These are phyloP conservation scores for Paecilomyces formosus DNA, from an alignment of 2,329 filamentous ascomycete species.

Conservation along the genomic window DNA sequence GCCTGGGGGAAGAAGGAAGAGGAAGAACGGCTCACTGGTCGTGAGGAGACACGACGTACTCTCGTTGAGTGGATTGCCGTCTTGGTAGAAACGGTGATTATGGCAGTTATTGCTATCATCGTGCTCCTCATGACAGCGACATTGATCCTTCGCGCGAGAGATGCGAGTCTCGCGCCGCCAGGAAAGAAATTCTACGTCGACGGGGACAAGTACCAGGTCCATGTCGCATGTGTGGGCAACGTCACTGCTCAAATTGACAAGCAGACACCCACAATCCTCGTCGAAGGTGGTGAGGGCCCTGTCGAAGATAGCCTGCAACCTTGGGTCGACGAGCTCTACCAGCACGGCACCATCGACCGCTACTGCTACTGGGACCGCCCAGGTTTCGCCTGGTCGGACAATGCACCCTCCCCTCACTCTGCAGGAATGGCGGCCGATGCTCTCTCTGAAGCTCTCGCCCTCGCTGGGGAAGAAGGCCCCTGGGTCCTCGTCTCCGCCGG, in stretches of 20 bases:
- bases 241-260: slow-evolving; percentile 45
- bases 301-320: slow-evolving; percentile 72
- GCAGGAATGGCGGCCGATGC: slow-evolving; percentile 89
- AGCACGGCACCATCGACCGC: slow-evolving; percentile 73
- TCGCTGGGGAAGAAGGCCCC: slow-evolving; percentile 74
- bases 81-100: slow-evolving; percentile 62
- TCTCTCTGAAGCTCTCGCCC: slow-evolving; percentile 75
- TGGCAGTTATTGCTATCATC: slow-evolving; percentile 61
- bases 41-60: slow-evolving; percentile 75
- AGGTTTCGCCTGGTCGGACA: slow-evolving; percentile 81
- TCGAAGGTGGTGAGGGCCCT: slow-evolving; percentile 76
- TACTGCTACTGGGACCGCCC: slow-evolving; percentile 97
- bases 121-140: slow-evolving; percentile 70
- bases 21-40: slow-evolving; percentile 84
- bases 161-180: slow-evolving; percentile 64
- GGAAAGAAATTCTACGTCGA: slow-evolving; percentile 77
- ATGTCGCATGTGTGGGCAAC: slow-evolving; percentile 78
- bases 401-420: slow-evolving; percentile 85
- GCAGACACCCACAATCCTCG: slow-evolving; percentile 67
- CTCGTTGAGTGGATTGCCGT: slow-evolving; percentile 80
- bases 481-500: slow-evolving; percentile 85
- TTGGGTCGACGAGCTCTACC: slow-evolving; percentile 67
- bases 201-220: slow-evolving; percentile 74
- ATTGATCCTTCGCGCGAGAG: slow-evolving; percentile 70
- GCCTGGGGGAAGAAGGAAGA: slow-evolving; percentile 89